Evolutionary conservation across 2,329 filamentous ascomycete species (phyloP), one percentile per base, ranked within the genome.

Genomic region (Arthroderma sp.): DNA sequence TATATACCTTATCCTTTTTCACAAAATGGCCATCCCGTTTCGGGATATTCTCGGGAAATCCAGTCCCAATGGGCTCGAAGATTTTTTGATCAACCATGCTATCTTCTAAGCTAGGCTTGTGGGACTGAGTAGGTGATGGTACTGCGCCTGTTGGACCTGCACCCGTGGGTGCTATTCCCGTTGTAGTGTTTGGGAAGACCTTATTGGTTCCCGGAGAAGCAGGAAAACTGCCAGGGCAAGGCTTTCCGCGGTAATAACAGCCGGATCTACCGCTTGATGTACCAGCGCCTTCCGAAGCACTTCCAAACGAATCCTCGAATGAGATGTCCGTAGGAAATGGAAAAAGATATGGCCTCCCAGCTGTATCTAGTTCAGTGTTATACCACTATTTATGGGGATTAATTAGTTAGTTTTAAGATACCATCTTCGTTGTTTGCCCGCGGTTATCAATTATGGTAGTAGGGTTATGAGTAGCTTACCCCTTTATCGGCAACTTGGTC

Each of bases 1-100:
- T 22, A 4, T 29, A 37, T 15, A n/a, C 52, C 64, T 55, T 55
- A 67, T 61, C 48, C 31, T 61, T 66, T 6, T 58, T 53, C 15
- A 70, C 60, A 8, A 66, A 67, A 49, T 70, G 67, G 41, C 67
- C 66, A 40, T 59, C 39, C 33, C 65, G 60, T 34, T 57, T 50
- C 30, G 53, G 48, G 44, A 70, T 66, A 30, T 57, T 66, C 7
- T 51, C 45, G 3, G 66, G 65, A 32, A 66, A 57, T 15, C 58
- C 61, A 39, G 61, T 60, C 27, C 59, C 59, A 40, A 70, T 54
- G 4, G 67, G 65, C 33, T 59, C 43, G 50, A 70, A 70, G 10
- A 67, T 57, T 50, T 70, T 58, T 49, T 69, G 64, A 32, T 52
- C 52, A 27, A 52, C 47, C 61, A 65, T 65, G 42, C 22, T 11